Conservation (phyloP, 73 alveolate species). For the Paraurostyla sp. region DNA sequence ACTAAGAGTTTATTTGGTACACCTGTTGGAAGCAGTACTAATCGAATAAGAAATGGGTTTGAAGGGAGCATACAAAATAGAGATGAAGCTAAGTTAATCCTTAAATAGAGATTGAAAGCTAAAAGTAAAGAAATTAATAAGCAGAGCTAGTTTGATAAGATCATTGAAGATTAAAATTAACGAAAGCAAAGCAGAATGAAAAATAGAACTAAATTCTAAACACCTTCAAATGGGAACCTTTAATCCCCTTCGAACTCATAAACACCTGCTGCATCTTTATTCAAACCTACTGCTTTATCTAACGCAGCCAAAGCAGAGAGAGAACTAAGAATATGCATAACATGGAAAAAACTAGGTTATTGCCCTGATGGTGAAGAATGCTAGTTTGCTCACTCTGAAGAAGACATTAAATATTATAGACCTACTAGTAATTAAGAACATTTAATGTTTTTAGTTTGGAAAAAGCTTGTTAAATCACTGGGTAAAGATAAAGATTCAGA, state of each 20-base stretch:
- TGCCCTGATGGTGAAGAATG: slow-evolving; percentile 34
- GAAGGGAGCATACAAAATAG: not conserved
- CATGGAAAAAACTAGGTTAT: slow-evolving; percentile 10
- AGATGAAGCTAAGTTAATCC: slow-evolving; percentile 1
- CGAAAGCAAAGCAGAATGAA: not conserved
- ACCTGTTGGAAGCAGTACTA: not conserved
- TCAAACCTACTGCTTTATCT: not conserved
- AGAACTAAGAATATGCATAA: not conserved
- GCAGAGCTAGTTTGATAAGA: slow-evolving; percentile 14
- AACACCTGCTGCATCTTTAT: not conserved
- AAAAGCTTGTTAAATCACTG: not conserved
- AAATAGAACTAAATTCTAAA: not conserved
- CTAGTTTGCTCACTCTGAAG: slow-evolving; percentile 16
- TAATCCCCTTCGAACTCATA: not conserved
- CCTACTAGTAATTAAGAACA: slow-evolving; percentile 3
- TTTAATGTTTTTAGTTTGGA: slow-evolving; percentile 20
- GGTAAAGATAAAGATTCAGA: not conserved
- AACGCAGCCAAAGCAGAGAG: not conserved
- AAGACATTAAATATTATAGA: slow-evolving; percentile 42
- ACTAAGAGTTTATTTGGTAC: slow-evolving; percentile 9
- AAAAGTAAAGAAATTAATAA: slow-evolving; percentile 9
- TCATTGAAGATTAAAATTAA: slow-evolving; percentile 8
- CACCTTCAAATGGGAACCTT: not conserved
- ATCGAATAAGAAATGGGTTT: too few species aligned
- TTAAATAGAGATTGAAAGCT: not conserved